phyloP scores from a whole-genome alignment of 768 basidiomycete species.

The Ramaria sp. region DNA sequence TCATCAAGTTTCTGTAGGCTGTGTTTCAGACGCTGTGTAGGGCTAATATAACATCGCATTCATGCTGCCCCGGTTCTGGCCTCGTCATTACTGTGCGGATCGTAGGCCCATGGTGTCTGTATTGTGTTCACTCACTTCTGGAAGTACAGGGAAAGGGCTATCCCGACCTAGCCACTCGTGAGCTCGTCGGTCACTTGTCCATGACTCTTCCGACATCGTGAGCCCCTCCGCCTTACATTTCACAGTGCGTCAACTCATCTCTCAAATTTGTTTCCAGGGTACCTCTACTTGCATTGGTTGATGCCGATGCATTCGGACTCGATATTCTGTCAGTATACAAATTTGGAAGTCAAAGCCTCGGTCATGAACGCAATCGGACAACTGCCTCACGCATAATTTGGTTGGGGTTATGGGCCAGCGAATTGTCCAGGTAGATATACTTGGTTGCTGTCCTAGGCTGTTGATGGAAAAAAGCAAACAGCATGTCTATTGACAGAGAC shows the following conservation, averaged over 20 bases:
- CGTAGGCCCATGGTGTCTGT: background rate
- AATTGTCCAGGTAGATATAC: constrained; percentile 45
- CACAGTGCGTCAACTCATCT: background rate
- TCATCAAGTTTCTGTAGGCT: constrained; percentile 42
- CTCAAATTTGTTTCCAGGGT: constrained; percentile 34
- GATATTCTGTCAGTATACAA: constrained; percentile 88
- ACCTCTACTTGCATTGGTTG: constrained; percentile 72
- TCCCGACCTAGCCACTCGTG: constrained; percentile 85
- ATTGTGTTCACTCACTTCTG: background rate
- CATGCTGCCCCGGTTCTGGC: constrained; percentile 48
- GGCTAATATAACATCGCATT: constrained; percentile 38
- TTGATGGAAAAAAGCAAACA: constrained; percentile 18
- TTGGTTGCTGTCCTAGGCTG: background rate
- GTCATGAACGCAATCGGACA: constrained; percentile 60
- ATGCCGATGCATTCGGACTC: constrained; percentile 86
- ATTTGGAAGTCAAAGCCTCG: constrained; percentile 61
- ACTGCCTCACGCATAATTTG: constrained; percentile 63
- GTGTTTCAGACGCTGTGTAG: constrained; percentile 84
- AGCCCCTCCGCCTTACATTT: constrained; percentile 9
- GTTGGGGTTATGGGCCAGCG: constrained; percentile 67
- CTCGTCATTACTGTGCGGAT: constrained; percentile 63
- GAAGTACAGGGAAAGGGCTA: constrained; percentile 83
- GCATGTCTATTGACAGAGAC: constrained; percentile 51
- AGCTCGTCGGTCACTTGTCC: constrained; percentile 66
- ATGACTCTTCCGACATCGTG: constrained; percentile 54